Percentiles rank a stretch among this genome's conserved stretches.
phyloP scores from a whole-genome alignment of 2,329 filamentous ascomycete genomes.

The Albifimbria verrucaria region DNA sequence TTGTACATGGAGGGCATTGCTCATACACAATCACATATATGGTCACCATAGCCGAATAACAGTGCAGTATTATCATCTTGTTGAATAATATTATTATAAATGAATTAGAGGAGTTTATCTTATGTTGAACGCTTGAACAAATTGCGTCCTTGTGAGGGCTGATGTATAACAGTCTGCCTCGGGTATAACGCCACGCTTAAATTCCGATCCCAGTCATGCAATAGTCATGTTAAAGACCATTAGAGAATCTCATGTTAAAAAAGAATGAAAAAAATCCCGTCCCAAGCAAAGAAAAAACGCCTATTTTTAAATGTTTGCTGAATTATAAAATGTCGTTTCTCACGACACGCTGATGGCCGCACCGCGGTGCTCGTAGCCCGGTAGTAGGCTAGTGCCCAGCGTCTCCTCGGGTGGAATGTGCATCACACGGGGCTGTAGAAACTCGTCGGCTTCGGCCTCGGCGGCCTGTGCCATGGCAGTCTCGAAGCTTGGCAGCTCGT shows the following conservation, averaged over 20 bases:
- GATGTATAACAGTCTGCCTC: neutral
- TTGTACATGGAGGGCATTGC: too few relatives aligned
- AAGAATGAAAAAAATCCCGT: neutral
- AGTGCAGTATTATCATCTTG: too few relatives aligned
- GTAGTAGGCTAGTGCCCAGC: slow-evolving; percentile 31
- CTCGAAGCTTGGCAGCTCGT: slow-evolving; percentile 48
- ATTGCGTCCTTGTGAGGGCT: neutral
- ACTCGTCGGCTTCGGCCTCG: slow-evolving; percentile 40
- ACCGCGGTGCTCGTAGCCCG: slow-evolving; percentile 32
- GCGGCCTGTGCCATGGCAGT: slow-evolving; percentile 38
- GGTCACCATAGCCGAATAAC: too few relatives aligned
- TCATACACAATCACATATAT: too few relatives aligned
- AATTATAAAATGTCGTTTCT: neutral
- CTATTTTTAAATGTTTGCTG: neutral
- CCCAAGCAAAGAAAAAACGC: neutral
- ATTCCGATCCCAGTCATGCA: neutral
- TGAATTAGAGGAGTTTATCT: neutral
- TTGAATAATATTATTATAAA: neutral
- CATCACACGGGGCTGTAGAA: slow-evolving; percentile 38
- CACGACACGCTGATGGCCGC: slow-evolving; percentile 15
- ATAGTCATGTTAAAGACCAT: neutral
- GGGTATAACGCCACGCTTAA: neutral
- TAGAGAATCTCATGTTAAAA: neutral
- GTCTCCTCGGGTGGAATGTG: slow-evolving; percentile 28
- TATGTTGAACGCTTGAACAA: neutral